These are phyloP conservation scores for Fusarium austroafricanum DNA, from an alignment of 2,329 filamentous ascomycete species.

Conservation along the genomic window DNA sequence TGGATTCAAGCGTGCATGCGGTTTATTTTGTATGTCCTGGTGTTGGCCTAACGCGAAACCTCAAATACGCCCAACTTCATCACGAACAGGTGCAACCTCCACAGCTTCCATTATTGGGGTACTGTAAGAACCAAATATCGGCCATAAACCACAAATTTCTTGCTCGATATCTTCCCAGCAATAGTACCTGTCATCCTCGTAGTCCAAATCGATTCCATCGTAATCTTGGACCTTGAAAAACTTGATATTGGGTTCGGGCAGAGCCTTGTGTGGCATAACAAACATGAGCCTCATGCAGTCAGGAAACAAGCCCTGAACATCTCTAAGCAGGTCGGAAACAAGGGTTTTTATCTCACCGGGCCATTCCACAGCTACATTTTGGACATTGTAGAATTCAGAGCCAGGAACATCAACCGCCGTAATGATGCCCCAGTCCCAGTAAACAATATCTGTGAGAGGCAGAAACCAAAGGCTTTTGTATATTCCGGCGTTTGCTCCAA, in stretches of 20 bases:
- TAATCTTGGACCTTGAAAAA: background rate
- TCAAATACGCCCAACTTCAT: background rate
- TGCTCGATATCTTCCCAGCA: too few species aligned
- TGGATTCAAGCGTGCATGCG: too few species aligned
- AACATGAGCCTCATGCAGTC: background rate
- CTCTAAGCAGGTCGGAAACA: too few species aligned
- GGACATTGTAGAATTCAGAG: background rate
- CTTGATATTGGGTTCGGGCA: background rate
- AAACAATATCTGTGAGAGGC: conserved; percentile 1
- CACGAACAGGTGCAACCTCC: background rate
- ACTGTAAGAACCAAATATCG: too few species aligned
- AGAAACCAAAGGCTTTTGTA: conserved; percentile 5
- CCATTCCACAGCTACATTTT: background rate
- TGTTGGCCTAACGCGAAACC: too few species aligned
- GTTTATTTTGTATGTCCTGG: too few species aligned
- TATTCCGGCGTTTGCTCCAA: background rate
- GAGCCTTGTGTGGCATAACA: background rate
- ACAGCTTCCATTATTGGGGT: background rate
- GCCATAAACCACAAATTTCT: too few species aligned
- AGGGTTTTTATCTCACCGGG: too few species aligned
- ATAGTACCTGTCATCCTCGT: too few species aligned
- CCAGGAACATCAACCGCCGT: too few species aligned
- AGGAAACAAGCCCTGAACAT: background rate
- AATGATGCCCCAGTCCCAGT: background rate
- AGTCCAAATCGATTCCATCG: background rate